Evolutionary conservation across 768 basidiomycete genomes (phyloP), one percentile per base, ranked within the genome.

Genomic region (Lentinula sp.): DNA sequence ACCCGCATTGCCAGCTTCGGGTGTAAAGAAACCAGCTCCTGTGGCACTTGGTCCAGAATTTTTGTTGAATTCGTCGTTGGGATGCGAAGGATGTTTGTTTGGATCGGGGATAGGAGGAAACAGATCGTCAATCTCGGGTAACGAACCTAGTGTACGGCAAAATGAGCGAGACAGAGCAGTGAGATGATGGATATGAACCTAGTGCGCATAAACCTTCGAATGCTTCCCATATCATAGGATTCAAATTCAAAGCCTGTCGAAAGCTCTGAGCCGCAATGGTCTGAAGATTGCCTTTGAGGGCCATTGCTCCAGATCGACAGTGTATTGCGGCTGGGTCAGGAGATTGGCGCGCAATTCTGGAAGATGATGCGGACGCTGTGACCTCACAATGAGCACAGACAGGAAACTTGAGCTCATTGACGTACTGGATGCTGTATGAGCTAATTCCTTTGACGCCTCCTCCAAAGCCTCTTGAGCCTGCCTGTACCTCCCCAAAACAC

Each of bases 191-290:
- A 37, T 39, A 74, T 78, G 3, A 35, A 15, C 6, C 28, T 28
- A 28, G 28, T 28, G 80, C 74, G 70, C 94, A 96, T 37, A 97
- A 72, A 0, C 91, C 93, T 68, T 94, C 91, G 67, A 94, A 90
- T 4, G 94, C 94, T 71, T 97, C 94, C 93, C 93, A 96, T 58
- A 95, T 74, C 70, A 91, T 82, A 35, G 92, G 91, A 69, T 93
- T 87, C 51, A 86, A 70, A 13, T 77, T 70, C 62, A 97, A 77
- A 31, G 93, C 89, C 61, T 86, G 82, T 50, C 80, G 79, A 71
- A 89, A 95, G 68, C 85, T 87, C 58, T 74, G 68, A 28, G 80
- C 76, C n/a, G 94, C 94, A 65, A 84, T 82, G 58, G 88, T 86
- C 2, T 81, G 82, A 61, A 90, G 80, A 71, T 93, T 92, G 53